Evolutionary conservation across 345 rosid species (phyloP).

Genomic region (Dipteronia sinensis): DNA sequence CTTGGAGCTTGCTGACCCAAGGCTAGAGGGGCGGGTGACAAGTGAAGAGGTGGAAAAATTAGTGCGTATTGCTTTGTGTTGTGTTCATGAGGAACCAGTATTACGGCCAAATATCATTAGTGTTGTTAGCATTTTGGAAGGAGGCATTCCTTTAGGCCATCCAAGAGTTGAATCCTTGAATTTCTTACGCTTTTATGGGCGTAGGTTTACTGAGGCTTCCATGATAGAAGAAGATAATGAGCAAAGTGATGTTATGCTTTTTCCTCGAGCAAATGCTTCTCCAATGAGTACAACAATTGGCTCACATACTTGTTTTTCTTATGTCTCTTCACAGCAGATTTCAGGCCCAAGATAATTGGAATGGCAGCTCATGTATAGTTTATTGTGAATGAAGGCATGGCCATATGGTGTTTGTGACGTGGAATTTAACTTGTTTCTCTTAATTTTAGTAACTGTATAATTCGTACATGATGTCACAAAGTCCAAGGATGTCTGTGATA

Average conservation of each 20-base stretch:
- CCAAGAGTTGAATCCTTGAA: conserved; percentile 81
- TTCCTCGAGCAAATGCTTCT: conserved; percentile 39
- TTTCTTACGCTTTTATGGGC: conserved; percentile 81
- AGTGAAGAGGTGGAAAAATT: conserved; percentile 57
- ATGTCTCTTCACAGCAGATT: conserved; percentile 74
- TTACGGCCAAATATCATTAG: conserved; percentile 63
- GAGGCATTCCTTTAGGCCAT: conserved; percentile 52
- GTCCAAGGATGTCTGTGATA: conserved; percentile 3
- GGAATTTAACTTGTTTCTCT: neutral
- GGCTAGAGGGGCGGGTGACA: conserved; percentile 71
- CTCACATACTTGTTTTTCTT: conserved; percentile 46
- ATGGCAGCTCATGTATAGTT: conserved; percentile 19
- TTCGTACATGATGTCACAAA: conserved; percentile 1
- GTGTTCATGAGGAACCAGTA: conserved; percentile 68
- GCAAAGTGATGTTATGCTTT: conserved; percentile 32
- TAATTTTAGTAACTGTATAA: neutral
- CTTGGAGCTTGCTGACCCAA: conserved; percentile 74
- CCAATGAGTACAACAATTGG: conserved; percentile 37
- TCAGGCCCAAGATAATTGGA: conserved; percentile 78
- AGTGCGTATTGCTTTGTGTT: conserved; percentile 66
- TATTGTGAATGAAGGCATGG: conserved; percentile 8
- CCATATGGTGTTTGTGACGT: neutral
- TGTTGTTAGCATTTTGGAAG: conserved; percentile 77
- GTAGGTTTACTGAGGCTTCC: conserved; percentile 78
- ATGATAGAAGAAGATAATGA: conserved; percentile 42